Evolutionary conservation across 805 yeast genomes (phyloP).

Genomic region (Kluyveromyces lactis): DNA sequence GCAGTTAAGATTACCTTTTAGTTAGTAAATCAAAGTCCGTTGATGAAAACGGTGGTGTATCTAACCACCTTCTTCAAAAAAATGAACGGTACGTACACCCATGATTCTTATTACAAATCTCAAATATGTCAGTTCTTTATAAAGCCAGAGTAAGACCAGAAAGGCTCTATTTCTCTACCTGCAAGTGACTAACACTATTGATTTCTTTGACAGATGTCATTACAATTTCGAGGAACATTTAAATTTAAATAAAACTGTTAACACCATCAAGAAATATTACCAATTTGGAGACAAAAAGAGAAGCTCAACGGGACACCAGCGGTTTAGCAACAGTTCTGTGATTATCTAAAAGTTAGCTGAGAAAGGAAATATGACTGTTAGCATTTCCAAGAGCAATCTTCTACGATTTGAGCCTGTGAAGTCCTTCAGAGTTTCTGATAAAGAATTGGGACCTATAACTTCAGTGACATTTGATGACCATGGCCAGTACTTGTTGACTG

Average conservation of each 20-base stretch:
- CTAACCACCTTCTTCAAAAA: neutral
- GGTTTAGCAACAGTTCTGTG: too few species aligned
- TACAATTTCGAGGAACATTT: neutral
- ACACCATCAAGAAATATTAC: neutral
- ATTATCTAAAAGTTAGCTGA: too few species aligned
- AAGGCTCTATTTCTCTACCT: too few species aligned
- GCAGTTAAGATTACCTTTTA: neutral
- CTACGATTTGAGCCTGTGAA: conserved; percentile 36
- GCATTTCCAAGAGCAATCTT: conserved; percentile 23
- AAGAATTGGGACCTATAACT: conserved; percentile 48
- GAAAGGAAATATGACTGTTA: conserved; percentile 9
- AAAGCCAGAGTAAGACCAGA: too few species aligned
- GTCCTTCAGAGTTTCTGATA: conserved; percentile 40
- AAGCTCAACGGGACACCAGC: too few species aligned
- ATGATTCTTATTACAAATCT: too few species aligned
- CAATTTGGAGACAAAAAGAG: neutral
- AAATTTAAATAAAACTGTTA: neutral
- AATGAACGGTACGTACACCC: neutral
- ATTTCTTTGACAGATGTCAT: too few species aligned
- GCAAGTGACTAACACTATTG: too few species aligned
- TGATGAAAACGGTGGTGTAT: too few species aligned
- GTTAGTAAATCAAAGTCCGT: too few species aligned
- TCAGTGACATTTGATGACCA: conserved; percentile 73
- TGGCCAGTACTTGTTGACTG: conserved; percentile 67
- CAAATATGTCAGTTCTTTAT: neutral